phyloP scores from a whole-genome alignment of 768 basidiomycete species.

The Phlegmacium glaucopus region DNA sequence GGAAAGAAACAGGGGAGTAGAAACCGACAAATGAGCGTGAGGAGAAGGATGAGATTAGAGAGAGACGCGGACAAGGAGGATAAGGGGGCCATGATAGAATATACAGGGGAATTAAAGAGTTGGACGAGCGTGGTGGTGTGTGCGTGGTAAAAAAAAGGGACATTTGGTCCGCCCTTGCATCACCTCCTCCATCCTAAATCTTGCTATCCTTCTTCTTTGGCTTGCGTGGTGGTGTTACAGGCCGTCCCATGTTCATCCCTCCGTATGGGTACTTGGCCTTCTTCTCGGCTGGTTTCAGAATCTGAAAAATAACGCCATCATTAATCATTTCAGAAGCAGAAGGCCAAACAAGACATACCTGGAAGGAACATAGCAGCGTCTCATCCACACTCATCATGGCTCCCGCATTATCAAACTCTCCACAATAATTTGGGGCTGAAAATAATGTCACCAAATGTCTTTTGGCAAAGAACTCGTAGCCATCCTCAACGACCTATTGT shows the following conservation, averaged over 20 bases:
- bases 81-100: background rate
- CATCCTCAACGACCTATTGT: conserved; percentile 91
- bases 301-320: conserved; percentile 43
- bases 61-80: background rate
- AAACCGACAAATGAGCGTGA: conserved; percentile 10
- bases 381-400: conserved; percentile 99
- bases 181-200: conserved; percentile 19
- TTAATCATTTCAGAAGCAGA: background rate
- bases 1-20: background rate
- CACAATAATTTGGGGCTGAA: conserved; percentile 93
- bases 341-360: conserved; percentile 44
- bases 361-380: conserved; percentile 96
- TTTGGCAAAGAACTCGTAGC: conserved; percentile 99
- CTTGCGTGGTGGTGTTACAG: conserved; percentile 95
- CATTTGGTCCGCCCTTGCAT: conserved; percentile 6
- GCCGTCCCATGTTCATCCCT: conserved; percentile 81
- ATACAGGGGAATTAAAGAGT: conserved; percentile 1
- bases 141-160: background rate
- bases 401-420: conserved; percentile 98
- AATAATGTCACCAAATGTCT: conserved; percentile 95
- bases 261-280: conserved; percentile 92
- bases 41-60: conserved; percentile 5
- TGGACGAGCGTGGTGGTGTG: background rate
- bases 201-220: conserved; percentile 95
- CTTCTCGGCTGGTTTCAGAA: conserved; percentile 99